Evolutionary conservation across 345 rosid species (phyloP).

Genomic region (Noccaea caerulescens): DNA sequence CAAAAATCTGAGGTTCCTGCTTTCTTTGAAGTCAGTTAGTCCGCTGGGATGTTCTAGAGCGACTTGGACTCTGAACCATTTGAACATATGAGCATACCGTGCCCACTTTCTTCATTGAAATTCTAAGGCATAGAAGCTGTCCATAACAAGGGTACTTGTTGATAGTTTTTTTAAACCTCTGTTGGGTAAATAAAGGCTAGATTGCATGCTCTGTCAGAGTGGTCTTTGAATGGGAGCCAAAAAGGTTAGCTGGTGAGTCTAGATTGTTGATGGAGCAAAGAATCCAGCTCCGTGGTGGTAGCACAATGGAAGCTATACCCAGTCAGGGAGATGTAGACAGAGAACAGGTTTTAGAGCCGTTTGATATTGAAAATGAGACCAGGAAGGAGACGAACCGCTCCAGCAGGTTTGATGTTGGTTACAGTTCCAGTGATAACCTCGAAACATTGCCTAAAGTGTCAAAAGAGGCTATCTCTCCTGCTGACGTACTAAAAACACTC

Average conservation of each 20-base stretch:
- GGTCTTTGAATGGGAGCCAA: conserved; percentile 43
- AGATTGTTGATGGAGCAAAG: conserved; percentile 48
- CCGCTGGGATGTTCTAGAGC: conserved; percentile 21
- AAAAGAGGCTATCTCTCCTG: conserved; percentile 54
- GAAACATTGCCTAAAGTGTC: conserved; percentile 45
- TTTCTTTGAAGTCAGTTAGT: not conserved
- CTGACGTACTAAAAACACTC: conserved; percentile 85
- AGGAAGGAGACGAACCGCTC: conserved; percentile 45
- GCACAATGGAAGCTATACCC: conserved; percentile 36
- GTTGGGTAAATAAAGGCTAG: conserved; percentile 15
- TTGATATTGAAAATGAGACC: conserved; percentile 60
- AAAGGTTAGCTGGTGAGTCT: conserved; percentile 29
- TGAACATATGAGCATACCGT: not conserved
- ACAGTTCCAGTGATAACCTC: conserved; percentile 37
- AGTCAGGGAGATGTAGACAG: conserved; percentile 43
- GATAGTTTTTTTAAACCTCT: not conserved
- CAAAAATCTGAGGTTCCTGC: conserved; percentile 3
- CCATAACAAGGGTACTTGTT: conserved; percentile 1
- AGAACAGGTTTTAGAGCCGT: conserved; percentile 49
- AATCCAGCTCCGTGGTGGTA: conserved; percentile 54
- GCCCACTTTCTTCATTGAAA: conserved; percentile 8
- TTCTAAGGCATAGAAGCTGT: conserved; percentile 17
- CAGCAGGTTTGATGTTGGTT: conserved; percentile 46
- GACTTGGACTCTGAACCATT: conserved; percentile 5
- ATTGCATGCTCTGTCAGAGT: conserved; percentile 42